A percentile compares a stretch with the other conserved stretches of the same genome.
Evolutionary conservation across 345 rosid genomes (phyloP).

Genomic region (Salix koriyanagi): DNA sequence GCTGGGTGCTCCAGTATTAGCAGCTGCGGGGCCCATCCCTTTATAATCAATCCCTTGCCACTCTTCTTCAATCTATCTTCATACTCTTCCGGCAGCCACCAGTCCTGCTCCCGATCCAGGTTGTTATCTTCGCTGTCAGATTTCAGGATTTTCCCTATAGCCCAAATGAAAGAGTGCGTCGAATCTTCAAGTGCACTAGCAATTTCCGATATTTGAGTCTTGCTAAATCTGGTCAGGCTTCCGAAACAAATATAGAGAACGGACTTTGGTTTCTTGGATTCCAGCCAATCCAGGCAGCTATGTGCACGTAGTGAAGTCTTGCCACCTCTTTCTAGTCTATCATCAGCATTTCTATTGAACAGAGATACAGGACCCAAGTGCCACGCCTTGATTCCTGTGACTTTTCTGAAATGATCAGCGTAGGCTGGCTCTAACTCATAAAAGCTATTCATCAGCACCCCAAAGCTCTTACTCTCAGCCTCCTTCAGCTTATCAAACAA

Average conservation of each 20-base stretch:
- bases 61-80: constrained; percentile 12
- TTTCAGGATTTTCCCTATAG: constrained; percentile 16
- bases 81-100: constrained; percentile 24
- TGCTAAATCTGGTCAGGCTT: constrained; percentile 21
- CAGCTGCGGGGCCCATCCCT: constrained; percentile 37
- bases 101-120: constrained; percentile 4
- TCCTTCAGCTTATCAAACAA: constrained; percentile 27
- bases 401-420: constrained; percentile 26
- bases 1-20: constrained; percentile 33
- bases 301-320: neutral
- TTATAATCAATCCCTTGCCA: constrained; percentile 24
- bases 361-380: constrained; percentile 28
- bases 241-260: constrained; percentile 30
- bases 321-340: constrained; percentile 26
- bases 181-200: constrained; percentile 20
- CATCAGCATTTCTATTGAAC: constrained; percentile 9
- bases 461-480: constrained; percentile 30
- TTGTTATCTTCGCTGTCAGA: neutral
- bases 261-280: constrained; percentile 24
- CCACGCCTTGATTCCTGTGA: constrained; percentile 28
- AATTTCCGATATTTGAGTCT: constrained; percentile 16
- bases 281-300: constrained; percentile 28
- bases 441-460: constrained; percentile 30
- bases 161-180: constrained; percentile 22
- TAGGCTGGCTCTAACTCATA: constrained; percentile 28